A percentile compares a stretch with the other conserved stretches of the same genome.
Evolutionary conservation across 208 protist species (phyloP).

Genomic region (Zelonia costaricensis): DNA sequence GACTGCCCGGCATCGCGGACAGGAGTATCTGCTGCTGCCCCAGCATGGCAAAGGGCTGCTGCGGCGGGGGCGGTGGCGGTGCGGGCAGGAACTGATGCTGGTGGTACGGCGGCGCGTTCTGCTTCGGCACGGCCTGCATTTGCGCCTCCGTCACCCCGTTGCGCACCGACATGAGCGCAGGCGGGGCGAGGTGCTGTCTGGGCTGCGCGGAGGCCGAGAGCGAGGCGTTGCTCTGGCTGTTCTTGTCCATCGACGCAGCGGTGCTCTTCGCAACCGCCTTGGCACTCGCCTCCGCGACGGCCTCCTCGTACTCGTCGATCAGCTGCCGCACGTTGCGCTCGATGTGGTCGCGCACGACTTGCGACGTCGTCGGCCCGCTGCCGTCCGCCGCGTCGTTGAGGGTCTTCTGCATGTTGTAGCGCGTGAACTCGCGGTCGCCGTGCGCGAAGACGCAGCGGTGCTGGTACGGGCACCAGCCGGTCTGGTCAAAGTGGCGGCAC

Average conservation of each 20-base stretch:
- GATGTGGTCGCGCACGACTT: slow-evolving; percentile 21
- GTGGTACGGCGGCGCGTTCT: slow-evolving; percentile 10
- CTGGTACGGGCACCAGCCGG: slow-evolving; percentile 31
- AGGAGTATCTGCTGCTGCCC: slow-evolving; percentile 15
- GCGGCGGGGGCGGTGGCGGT: no score
- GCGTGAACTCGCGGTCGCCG: slow-evolving; percentile 29
- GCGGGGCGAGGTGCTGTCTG: no score
- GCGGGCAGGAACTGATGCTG: slow-evolving; percentile 2
- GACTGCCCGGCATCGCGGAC: not conserved
- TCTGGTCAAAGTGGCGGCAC: slow-evolving; percentile 30
- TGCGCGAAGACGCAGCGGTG: slow-evolving; percentile 36
- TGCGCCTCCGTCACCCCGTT: not conserved
- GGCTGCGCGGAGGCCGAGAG: no score
- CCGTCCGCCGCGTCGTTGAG: not conserved
- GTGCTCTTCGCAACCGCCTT: slow-evolving; percentile 11
- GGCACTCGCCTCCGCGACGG: slow-evolving; percentile 18
- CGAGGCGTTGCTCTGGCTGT: no score
- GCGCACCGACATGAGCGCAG: not conserved
- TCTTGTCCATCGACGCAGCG: slow-evolving; percentile 7
- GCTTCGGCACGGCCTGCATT: slow-evolving; percentile 5
- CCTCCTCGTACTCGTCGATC: slow-evolving; percentile 27
- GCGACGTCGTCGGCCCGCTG: slow-evolving; percentile 13
- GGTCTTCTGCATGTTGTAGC: slow-evolving; percentile 23
- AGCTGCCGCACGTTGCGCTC: slow-evolving; percentile 28
- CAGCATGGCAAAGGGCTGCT: not conserved